A percentile compares a stretch with the other conserved stretches of the same genome.
Conservation (phyloP, 345 rosid species). For the Carallia pectinifolia region DNA sequence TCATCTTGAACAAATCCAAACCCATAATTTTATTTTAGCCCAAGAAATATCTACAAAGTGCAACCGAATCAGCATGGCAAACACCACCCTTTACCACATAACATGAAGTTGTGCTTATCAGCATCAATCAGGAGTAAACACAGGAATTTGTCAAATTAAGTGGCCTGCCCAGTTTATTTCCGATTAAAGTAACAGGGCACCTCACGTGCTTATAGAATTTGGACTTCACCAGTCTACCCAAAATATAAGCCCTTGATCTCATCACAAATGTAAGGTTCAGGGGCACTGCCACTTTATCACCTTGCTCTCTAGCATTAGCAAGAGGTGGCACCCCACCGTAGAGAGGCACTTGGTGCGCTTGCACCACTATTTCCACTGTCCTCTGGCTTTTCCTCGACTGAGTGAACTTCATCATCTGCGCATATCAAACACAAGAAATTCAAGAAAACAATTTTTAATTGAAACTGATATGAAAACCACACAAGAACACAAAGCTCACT, state of each 20-base stretch:
- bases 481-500: too few species aligned
- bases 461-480: background rate
- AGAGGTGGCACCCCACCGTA: constrained; percentile 71
- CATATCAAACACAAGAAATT: background rate
- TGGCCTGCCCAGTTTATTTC: constrained; percentile 58
- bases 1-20: too few species aligned
- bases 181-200: constrained; percentile 59
- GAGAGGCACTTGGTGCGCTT: constrained; percentile 70
- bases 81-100: too few species aligned
- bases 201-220: constrained; percentile 55
- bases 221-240: constrained; percentile 32
- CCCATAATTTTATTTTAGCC: too few species aligned
- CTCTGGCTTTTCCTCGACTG: constrained; percentile 52
- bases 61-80: too few species aligned
- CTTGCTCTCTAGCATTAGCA: constrained; percentile 33
- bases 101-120: too few species aligned
- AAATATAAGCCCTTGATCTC: constrained; percentile 78
- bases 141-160: constrained; percentile 58
- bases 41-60: too few species aligned
- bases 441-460: background rate
- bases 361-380: constrained; percentile 50
- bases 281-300: constrained; percentile 47
- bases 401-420: constrained; percentile 75
- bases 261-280: constrained; percentile 70
- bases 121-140: background rate